Evolutionary conservation across 768 basidiomycete species (phyloP), one percentile per base, ranked within the genome.

Genomic region (Naematelia encephala): DNA sequence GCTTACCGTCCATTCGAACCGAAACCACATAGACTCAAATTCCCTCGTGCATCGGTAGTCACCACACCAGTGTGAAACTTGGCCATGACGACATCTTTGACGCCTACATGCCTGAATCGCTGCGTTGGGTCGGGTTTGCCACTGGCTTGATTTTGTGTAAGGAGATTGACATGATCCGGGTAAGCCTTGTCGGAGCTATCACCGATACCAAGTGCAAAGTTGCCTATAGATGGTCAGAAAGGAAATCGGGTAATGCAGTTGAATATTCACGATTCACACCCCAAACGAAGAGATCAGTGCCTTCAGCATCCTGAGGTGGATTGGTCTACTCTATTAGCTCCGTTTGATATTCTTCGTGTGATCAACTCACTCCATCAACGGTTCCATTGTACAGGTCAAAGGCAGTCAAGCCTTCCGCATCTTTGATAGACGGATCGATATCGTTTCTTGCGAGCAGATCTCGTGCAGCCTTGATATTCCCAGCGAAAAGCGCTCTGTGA

Each of bases 371-470:
- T 4, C 83, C 87, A 46, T 70, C 84, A 81, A 61, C 94, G 79
- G 91, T 94, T 2, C 88, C 87, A 72, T 97, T 97, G 78, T 91
- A 96, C 29, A 98, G 78, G 71, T 98, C 93, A 61, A 91, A 91
- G 0, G 91, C 86, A 0, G 90, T 91, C 75, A 93, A 88, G 28
- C 79, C 94, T 66, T 97, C 94, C 26, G 80, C 69, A 70, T 97
- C 94, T 72, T 90, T 91, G 58, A 88, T 64, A 3, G 82, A 78
- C 0, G 80, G 77, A 73, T 96, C 89, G 22, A 84, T 84, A 68
- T 94, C 91, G 21, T 82, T 68, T 39, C 85, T 84, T 67, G 87
- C 84, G 53, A 96, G 78, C 5, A 98, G 82, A 30, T 92, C 80
- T 47, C 89, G 78, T 2, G 88, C 91, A 52, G 63, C 66, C 62